Conservation (phyloP, 768 basidiomycete genomes). For the Phanerochaete sordida region DNA sequence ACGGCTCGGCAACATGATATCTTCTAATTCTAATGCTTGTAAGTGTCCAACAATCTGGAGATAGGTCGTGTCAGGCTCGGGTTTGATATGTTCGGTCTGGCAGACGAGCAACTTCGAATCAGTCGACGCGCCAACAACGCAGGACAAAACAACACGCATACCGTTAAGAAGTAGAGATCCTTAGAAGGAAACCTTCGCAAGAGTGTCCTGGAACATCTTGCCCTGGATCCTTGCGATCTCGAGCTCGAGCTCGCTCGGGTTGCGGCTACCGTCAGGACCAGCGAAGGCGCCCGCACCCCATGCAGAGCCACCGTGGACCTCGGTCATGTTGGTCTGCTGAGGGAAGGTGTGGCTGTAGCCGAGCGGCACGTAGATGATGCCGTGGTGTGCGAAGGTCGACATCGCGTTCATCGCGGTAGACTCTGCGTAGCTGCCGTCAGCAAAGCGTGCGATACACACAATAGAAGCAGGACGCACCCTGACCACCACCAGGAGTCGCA, state of each 20-base stretch:
- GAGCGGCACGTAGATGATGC: constrained; percentile 48
- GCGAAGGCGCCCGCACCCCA: constrained; percentile 79
- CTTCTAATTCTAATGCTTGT: background rate
- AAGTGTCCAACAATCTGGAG: background rate
- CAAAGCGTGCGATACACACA: background rate
- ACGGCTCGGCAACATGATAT: background rate
- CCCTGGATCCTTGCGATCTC: constrained; percentile 11
- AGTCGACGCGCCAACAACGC: too few species aligned
- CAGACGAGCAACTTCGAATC: too few species aligned
- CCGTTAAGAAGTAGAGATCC: too few species aligned
- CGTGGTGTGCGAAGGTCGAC: constrained; percentile 52
- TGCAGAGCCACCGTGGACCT: constrained; percentile 55
- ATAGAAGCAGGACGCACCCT: constrained; percentile 33
- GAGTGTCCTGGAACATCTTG: constrained; percentile 7
- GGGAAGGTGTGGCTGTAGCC: constrained; percentile 45
- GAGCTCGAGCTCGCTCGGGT: constrained; percentile 20
- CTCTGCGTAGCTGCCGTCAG: constrained; percentile 19
- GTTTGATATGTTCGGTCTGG: too few species aligned
- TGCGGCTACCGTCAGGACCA: constrained; percentile 50
- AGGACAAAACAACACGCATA: too few species aligned
- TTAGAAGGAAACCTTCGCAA: constrained; percentile 11
- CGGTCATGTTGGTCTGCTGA: constrained; percentile 35
- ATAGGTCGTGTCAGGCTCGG: too few species aligned
- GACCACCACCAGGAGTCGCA: constrained; percentile 71
- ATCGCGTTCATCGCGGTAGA: constrained; percentile 33